Base-by-base conservation (phyloP, 2,329 filamentous ascomycete species). In the Neospermospora avenae region DNA sequence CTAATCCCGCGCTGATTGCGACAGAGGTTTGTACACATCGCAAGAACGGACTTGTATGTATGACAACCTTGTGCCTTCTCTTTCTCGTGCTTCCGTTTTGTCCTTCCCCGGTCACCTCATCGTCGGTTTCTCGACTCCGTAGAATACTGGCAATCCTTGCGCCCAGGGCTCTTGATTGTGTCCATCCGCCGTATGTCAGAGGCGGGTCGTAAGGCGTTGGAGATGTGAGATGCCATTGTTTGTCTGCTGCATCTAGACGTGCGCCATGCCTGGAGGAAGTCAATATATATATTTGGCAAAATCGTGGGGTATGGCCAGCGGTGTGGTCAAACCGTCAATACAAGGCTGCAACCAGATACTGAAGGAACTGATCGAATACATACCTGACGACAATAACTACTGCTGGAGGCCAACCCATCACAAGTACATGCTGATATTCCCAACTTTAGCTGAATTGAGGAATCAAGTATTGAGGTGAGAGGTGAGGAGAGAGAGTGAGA, bases 171-270 rank as follows among this genome's bases (percentile, higher is more conserved):
- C 89, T 87, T 57, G 90, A 88, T 75, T 98, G 95, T 14, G 88
- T 84, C 89, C 95, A 97, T 65, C 95, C 95, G 67, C 91, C 90
- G 72, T 97, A 98, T 2, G 93, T 96, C 60, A 99, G 81, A 53
- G 95, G 95, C 66, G 95, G 91, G 67, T 99, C 93, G 79, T 98
- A 99, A 1, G 95, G 95, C 5, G 91, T 93, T 1, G 93, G 90
- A 5, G 95, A 96, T 31, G 90, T 89, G 57, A 96, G 82, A 74
- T 97, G 91, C 95, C 95, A 99, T 74, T 91, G 86, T 73, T 93
- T 92, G 80, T 99, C 93, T 63, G 93, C 92, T 58, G 91, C 91
- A 74, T 99, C 95, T 60, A 99, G 87, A 67, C 95, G 89, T 69
- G 93, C 90, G 71, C 95, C 95, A 75, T 99, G 95, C 76, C 95